Evolutionary conservation across 305 asterid genomes (phyloP).

Genomic region (Fraxinus albicans): DNA sequence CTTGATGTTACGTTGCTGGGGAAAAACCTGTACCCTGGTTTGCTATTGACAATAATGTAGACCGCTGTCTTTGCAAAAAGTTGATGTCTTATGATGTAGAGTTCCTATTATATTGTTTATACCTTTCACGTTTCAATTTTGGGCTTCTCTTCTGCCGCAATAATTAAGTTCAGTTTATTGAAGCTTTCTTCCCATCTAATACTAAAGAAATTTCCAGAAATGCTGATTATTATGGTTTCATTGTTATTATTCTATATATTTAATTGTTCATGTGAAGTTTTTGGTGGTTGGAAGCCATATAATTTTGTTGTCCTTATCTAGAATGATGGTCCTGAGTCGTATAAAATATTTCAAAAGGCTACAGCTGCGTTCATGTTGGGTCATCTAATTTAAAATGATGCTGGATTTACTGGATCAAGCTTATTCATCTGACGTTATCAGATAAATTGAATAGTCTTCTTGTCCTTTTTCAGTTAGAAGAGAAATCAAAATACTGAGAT

Average conservation of each 20-base stretch:
- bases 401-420: background rate
- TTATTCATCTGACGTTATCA: background rate
- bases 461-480: slow-evolving; percentile 37
- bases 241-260: background rate
- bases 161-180: background rate
- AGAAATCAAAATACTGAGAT: slow-evolving; percentile 41
- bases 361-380: background rate
- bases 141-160: background rate
- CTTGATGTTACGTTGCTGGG: background rate
- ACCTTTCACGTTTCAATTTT: background rate
- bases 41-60: background rate
- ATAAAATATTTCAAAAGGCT: background rate
- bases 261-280: background rate
- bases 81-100: background rate
- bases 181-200: background rate
- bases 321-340: background rate
- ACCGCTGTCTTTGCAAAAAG: background rate
- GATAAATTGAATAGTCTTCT: background rate
- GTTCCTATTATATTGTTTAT: background rate
- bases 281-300: background rate
- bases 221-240: background rate
- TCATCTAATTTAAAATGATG: background rate
- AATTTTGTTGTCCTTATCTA: background rate
- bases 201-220: background rate
- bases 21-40: background rate